Evolutionary conservation across 208 protist species (phyloP), one percentile per base, ranked within the genome.

Genomic region (Leishmania guyanensis): DNA sequence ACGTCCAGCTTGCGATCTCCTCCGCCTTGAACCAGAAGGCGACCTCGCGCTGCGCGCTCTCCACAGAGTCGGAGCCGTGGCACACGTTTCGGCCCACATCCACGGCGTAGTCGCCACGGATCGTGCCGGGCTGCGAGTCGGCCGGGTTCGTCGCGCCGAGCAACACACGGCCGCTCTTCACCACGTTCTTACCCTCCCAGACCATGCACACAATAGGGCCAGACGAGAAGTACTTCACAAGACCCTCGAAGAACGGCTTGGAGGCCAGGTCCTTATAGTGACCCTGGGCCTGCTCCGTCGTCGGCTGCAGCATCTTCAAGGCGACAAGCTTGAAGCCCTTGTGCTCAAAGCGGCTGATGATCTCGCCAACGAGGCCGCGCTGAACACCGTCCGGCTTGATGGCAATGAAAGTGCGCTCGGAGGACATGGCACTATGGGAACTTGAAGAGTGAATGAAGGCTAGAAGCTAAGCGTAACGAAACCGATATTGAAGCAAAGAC

Each of bases 181-280:
- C 96, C 75, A 97, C 98, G 80, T 94, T 95, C 84, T 98, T 97
- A 82, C 99, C 99, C 90, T 99, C 98, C 96, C 96, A 99, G 73
- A 99, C 98, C 98, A 99, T 99, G 69, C 96, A 96, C 83, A 99
- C 94, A 81, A 99, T 98, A 76, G 99, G 98, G 84, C 98, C 98
- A 43, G 95, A 98, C 66, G 95, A 97, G 81, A 99, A 96, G 95
- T 98, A 99, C 66, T 93, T 81, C 79, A 98, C 90, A 62, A 99
- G 95, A 54, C 87, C 87, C 72, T 76, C 74, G 89, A 98, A 99
- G 94, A 99, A 99, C 73, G 96, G 95, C 86, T 98, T 98, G 53
- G 86, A 89, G 72, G 92, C 79, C 60, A 96, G 91, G 81, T 98
- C 97, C 66, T 86, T 89, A 90, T 98, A 98, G 92, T 98, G 94